Evolutionary conservation across 371 early-diverging fungal species (phyloP).

Genomic region (Mortierella sp.): DNA sequence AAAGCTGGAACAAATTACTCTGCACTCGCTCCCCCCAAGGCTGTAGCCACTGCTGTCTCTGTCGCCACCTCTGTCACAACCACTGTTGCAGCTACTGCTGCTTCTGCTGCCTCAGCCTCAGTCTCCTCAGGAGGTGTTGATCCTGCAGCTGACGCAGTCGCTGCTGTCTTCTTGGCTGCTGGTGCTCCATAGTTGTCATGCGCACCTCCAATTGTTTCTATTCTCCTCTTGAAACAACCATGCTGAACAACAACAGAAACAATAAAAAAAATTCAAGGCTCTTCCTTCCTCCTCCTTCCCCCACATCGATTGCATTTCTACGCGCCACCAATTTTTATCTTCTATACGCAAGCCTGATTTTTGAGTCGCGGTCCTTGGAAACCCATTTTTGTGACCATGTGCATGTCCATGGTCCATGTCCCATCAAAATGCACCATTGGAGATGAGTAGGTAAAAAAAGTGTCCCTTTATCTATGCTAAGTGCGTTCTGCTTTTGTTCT

Average conservation of each 20-base stretch:
- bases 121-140: neutral
- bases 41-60: neutral
- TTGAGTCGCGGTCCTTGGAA: neutral
- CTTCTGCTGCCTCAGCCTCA: too few species aligned
- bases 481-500: too few species aligned
- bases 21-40: neutral
- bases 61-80: neutral
- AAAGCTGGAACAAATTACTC: conserved; percentile 25
- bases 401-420: neutral
- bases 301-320: neutral
- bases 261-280: neutral
- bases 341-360: neutral
- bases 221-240: neutral
- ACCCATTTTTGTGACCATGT: neutral
- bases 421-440: too few species aligned
- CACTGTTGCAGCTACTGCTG: neutral
- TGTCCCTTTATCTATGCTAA: too few species aligned
- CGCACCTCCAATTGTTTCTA: neutral
- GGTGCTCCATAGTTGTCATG: neutral
- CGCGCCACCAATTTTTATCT: neutral
- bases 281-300: too few species aligned
- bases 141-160: conserved; percentile 26
- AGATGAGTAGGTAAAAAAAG: too few species aligned
- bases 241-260: neutral
- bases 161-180: conserved; percentile 21